Evolutionary conservation across 495 filamentous ascomycete species (phyloP), one percentile per base, ranked within the genome.

Genomic region (Pseudoneurospora amorphoporcata): DNA sequence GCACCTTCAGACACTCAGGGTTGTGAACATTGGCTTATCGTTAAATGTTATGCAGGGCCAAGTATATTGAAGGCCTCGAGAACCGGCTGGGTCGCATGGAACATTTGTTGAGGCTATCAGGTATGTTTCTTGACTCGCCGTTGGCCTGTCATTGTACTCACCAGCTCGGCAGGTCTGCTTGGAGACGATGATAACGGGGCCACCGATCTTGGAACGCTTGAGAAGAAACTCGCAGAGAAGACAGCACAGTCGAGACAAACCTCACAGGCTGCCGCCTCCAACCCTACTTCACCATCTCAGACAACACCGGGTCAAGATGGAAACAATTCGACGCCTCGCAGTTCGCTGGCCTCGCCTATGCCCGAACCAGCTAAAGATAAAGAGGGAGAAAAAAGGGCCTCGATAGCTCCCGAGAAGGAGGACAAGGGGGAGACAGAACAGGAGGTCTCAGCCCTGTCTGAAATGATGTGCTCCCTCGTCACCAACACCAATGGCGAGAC

Each of bases 391-490:
- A 86, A 87, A 75, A 61, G 72, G 69, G 74, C 74, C 71, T 78
- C 77, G 16, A 32, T 73, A 9, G 77, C 76, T 12, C 81, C 80
- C 9, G 83, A 83, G 6, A 82, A 77, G 39, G 75, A 71, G 4
- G 77, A 80, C 41, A 79, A 78, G 4, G 84, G 82, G 71, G 90
- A 92, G 74, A 93, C 97, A 76, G 92, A 95, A 76, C 94, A 95
- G 76, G 92, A 97, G 76, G 94, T 97, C 8, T 95, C 96, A 78
- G 91, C 89, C 1, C 79, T 99, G 73, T 97, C 95, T 9, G 95
- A 99, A 82, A 97, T 98, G 92, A 98, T 99, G 95, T 98, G 95
- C 81, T 97, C 94, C 1, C 83, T 99, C 47, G 95, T 99, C n/a
- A 99, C 95, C 8, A 98, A 97, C 73, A 96, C 97, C 76, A 92